A percentile compares a stretch with the other conserved stretches of the same genome.
phyloP scores from a whole-genome alignment of 2,329 filamentous ascomycete species.

The Chrysoporthe puriensis region DNA sequence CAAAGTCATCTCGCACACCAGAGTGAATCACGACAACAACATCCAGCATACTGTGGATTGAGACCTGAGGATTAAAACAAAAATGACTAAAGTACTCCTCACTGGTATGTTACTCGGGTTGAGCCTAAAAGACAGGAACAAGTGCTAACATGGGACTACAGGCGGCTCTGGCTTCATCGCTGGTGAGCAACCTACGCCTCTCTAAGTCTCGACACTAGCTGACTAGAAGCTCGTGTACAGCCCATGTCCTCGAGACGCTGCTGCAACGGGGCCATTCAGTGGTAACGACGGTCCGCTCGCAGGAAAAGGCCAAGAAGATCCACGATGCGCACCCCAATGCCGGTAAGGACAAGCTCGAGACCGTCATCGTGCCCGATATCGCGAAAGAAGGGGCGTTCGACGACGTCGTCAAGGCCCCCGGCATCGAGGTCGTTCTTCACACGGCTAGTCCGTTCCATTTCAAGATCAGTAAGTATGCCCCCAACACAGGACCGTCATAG shows the following conservation, averaged over 20 bases:
- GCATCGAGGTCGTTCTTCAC: conserved; percentile 61
- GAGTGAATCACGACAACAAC: background rate
- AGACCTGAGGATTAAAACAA: background rate
- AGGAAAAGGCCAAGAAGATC: conserved; percentile 57
- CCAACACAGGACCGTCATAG: background rate
- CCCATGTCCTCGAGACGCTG: conserved; percentile 59
- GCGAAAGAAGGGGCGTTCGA: conserved; percentile 75
- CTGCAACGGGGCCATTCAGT: conserved; percentile 54
- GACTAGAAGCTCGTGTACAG: conserved; percentile 35
- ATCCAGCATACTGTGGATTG: background rate
- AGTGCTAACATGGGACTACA: conserved; percentile 30
- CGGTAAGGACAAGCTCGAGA: conserved; percentile 47
- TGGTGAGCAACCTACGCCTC: conserved; percentile 38
- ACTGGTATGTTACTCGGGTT: conserved; percentile 42
- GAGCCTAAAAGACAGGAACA: background rate
- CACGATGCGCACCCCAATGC: conserved; percentile 51
- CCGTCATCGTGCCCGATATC: conserved; percentile 75
- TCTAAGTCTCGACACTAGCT: background rate
- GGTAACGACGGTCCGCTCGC: conserved; percentile 59
- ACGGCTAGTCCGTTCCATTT: conserved; percentile 65
- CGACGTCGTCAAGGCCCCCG: conserved; percentile 55
- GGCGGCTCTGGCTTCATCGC: conserved; percentile 59
- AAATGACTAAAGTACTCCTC: conserved; percentile 52
- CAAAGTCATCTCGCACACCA: too few relatives aligned
- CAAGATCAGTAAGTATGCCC: conserved; percentile 44